Base-by-base conservation (phyloP, 108 stramenopile genomes). In the Thalassiosira profunda region DNA sequence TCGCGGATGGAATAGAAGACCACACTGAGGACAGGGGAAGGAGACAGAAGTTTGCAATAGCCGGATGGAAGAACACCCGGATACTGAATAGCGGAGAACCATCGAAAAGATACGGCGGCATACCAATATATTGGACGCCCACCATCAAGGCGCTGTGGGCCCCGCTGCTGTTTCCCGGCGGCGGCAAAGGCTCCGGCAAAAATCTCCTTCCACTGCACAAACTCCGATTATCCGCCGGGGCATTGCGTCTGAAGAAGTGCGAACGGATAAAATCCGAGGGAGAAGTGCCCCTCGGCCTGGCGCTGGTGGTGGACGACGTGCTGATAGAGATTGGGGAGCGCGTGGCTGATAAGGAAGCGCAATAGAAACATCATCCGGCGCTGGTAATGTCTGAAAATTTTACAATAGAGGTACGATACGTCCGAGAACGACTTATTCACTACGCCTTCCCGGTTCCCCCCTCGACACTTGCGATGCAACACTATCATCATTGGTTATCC, bases 111-210 rank as follows among this genome's bases (percentile, higher is more conserved):
- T 67, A 33, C 25, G 80, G 80, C 4, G 72, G 72, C 43, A 15
- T 84, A 28, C 84, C 84, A 14, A 67, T 84, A 24, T 63, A 68
- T 42, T 84, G 84, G 84, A 84, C 84, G 18, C 84, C 84, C 24
- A 84, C 79, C 25, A 84, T 84, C 47, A 84, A 84, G 43, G 84
- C 84, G 6, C 71, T 84, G 3, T 84, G 84, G 84, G 75, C 67
- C 48, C 78, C 73, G n/a, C 38, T 83, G 15, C 35, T 29, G 35
- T 52, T 72, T 46, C 47, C 67, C 0, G 55, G n/a, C 0, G 24
- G 43, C 21, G 40, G 4, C n/a, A 9, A 37, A 12, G 48, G 11
- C 10, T 31, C 34, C 28, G 30, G 29, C 10, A 20, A 59, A n/a
- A n/a, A 52, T 14, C 20, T 26, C 10, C 62, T 84, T 5, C 84